These are phyloP conservation scores for Apium graveolens DNA, from an alignment of 129 eudicot species.

Conservation along the genomic window DNA sequence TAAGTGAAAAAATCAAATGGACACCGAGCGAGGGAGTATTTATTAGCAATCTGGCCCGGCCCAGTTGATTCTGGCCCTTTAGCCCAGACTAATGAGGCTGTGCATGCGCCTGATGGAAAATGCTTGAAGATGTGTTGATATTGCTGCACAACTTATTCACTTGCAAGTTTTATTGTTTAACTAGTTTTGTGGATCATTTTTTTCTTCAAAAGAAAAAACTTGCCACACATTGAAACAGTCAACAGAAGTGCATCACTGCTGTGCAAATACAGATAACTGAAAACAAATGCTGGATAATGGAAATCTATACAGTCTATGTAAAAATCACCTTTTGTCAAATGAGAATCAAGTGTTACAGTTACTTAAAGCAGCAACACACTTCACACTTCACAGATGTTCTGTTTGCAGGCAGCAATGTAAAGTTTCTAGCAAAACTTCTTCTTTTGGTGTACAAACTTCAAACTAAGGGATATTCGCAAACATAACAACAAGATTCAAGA, in stretches of 20 bases:
- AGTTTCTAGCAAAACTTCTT: not conserved
- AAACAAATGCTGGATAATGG: not conserved
- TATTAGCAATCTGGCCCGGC: no score
- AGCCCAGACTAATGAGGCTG: no score
- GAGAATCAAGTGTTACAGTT: not conserved
- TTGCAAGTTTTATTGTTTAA: no score
- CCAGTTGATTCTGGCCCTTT: no score
- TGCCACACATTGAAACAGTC: not conserved
- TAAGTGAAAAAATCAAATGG: no score
- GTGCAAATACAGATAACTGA: not conserved
- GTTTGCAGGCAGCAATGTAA: not conserved
- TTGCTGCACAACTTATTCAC: no score
- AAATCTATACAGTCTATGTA: conserved; percentile 7
- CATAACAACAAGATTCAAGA: not conserved
- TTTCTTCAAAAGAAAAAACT: not conserved
- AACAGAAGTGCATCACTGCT: not conserved
- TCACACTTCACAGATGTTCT: not conserved
- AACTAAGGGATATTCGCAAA: not conserved
- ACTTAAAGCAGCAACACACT: not conserved
- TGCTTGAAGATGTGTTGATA: no score
- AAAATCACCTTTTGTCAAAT: not conserved
- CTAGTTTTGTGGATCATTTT: no score
- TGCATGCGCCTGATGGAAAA: no score
- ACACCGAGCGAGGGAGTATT: no score
- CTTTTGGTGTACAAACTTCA: not conserved